phyloP scores from a whole-genome alignment of 169 alveolate genomes.

The Cyclospora cayetanensis region DNA sequence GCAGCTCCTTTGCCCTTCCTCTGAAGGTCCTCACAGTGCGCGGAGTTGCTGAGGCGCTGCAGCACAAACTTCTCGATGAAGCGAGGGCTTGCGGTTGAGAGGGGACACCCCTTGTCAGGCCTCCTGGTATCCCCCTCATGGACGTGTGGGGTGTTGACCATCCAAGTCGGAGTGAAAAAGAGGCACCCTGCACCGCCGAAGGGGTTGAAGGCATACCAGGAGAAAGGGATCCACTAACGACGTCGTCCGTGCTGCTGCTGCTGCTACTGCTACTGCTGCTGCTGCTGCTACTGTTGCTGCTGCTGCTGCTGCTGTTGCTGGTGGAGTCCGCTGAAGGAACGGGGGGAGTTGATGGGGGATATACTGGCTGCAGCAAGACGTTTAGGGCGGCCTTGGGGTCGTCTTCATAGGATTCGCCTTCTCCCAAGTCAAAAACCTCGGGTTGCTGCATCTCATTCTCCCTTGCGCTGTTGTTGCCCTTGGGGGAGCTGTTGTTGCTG shows the following conservation, averaged over 20 bases:
- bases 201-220: not conserved
- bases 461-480: not conserved
- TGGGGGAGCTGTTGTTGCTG: not conserved
- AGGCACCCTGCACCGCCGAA: not conserved
- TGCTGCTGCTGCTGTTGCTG: constrained; percentile 7
- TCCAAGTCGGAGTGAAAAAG: too few relatives aligned
- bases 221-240: not conserved
- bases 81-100: not conserved
- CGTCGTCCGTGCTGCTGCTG: constrained; percentile 26
- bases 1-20: too few relatives aligned
- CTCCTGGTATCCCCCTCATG: not conserved
- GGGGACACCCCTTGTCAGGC: not conserved
- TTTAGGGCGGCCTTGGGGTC: too few relatives aligned
- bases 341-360: not conserved
- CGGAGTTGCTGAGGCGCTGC: not conserved
- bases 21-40: not conserved
- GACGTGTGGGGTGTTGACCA: not conserved
- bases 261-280: constrained; percentile 27
- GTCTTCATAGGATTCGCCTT: too few relatives aligned
- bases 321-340: not conserved
- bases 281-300: not conserved
- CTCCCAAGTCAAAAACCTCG: too few relatives aligned
- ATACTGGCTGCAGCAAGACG: too few relatives aligned
- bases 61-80: too few relatives aligned
- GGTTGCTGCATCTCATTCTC: not conserved